phyloP scores from a whole-genome alignment of 2,329 filamentous ascomycete genomes.

The Pseudocercospora fijiensis region DNA sequence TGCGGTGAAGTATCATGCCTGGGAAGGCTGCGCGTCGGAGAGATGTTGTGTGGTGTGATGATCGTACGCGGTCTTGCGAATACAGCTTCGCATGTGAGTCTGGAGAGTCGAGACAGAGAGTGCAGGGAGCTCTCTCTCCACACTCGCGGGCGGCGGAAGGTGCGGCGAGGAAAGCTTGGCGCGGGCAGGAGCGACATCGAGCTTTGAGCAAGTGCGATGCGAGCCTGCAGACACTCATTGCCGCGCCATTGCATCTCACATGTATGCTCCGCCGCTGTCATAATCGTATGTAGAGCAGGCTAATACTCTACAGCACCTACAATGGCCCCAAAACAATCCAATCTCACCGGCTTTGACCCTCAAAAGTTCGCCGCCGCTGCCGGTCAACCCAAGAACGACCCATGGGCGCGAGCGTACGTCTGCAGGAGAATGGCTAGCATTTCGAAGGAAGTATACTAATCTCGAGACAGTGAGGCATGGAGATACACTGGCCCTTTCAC shows the following conservation, averaged over 20 bases:
- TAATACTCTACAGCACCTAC: conserved; percentile 32
- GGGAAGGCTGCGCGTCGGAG: not conserved
- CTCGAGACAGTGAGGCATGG: conserved; percentile 76
- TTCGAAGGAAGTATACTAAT: conserved; percentile 10
- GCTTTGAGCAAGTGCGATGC: not conserved
- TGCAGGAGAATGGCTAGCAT: too few relatives aligned
- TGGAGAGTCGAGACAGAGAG: too few relatives aligned
- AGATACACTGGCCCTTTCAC: conserved; percentile 87
- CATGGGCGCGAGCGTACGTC: conserved; percentile 62
- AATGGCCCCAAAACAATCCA: conserved; percentile 58
- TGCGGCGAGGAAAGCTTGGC: conserved; percentile 9
- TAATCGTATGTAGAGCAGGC: not conserved
- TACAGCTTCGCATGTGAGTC: conserved; percentile 2
- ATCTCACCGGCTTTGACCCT: conserved; percentile 91
- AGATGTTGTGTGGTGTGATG: not conserved
- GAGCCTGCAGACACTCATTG: not conserved
- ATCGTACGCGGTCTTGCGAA: not conserved
- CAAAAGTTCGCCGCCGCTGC: conserved; percentile 73
- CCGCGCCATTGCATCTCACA: conserved; percentile 6
- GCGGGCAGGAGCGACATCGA: not conserved
- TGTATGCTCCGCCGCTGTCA: not conserved
- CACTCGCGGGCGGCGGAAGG: not conserved
- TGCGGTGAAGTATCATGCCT: not conserved
- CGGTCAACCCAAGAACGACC: conserved; percentile 60
- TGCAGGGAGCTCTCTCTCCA: not conserved